These are phyloP conservation scores for Saturnispora ahearnii DNA, from an alignment of 805 yeast species.

Conservation along the genomic window DNA sequence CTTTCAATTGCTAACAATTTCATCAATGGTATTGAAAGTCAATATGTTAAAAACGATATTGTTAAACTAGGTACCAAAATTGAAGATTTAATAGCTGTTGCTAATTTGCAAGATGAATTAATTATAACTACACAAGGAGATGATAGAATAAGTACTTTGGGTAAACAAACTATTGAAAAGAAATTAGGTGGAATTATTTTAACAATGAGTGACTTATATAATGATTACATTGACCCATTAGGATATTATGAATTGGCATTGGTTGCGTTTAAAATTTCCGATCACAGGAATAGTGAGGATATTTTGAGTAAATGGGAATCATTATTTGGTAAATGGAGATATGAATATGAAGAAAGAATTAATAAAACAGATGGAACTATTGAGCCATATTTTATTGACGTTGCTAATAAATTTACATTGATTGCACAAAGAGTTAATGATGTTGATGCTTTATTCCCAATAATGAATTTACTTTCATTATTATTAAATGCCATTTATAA, in stretches of 20 bases:
- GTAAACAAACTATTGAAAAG: slow-evolving; percentile 41
- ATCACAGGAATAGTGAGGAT: slow-evolving; percentile 76
- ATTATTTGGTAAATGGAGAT: slow-evolving; percentile 45
- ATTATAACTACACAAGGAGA: slow-evolving; percentile 42
- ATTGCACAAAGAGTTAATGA: slow-evolving; percentile 54
- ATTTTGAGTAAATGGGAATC: slow-evolving; percentile 74
- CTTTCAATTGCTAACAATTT: slow-evolving; percentile 89
- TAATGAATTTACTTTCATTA: slow-evolving; percentile 58
- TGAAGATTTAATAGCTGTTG: slow-evolving; percentile 76
- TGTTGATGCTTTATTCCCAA: slow-evolving; percentile 75
- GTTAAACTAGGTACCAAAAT: slow-evolving; percentile 59
- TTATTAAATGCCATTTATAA: slow-evolving; percentile 46
- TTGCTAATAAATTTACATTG: slow-evolving; percentile 32
- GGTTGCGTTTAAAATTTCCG: slow-evolving; percentile 71
- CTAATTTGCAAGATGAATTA: slow-evolving; percentile 72
- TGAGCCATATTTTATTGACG: slow-evolving; percentile 32
- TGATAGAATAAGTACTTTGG: slow-evolving; percentile 37
- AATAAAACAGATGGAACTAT: slow-evolving; percentile 13
- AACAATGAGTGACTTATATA: slow-evolving; percentile 70
- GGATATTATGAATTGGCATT: slow-evolving; percentile 81
- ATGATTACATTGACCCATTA: slow-evolving; percentile 78
- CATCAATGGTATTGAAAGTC: slow-evolving; percentile 77
- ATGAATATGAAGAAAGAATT: slow-evolving; percentile 22
- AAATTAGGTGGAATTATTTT: slow-evolving; percentile 57
- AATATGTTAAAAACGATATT: slow-evolving; percentile 67